phyloP scores from a whole-genome alignment of 2,329 filamentous ascomycete genomes.

The Cytospora mali region DNA sequence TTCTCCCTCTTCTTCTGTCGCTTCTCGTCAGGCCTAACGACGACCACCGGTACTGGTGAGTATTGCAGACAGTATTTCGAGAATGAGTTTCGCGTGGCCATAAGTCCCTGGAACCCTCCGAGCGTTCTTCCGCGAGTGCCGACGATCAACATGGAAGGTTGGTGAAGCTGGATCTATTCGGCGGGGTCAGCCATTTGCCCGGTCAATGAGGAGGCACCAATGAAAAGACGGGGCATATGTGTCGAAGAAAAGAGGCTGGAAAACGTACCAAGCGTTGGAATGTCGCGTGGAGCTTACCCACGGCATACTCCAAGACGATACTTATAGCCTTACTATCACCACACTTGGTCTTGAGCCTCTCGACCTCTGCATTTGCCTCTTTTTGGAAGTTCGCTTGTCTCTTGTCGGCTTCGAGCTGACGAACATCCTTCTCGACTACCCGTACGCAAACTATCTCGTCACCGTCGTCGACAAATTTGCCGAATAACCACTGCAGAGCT shows the following conservation, averaged over 20 bases:
- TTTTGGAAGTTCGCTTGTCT: constrained; percentile 62
- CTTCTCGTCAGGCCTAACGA: constrained; percentile 85
- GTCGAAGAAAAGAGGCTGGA: neutral
- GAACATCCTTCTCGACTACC: constrained; percentile 82
- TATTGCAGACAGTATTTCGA: constrained; percentile 95
- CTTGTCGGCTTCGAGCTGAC: constrained; percentile 62
- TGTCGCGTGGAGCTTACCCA: constrained; percentile 86
- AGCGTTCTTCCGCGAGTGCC: constrained; percentile 84
- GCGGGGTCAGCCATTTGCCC: constrained; percentile 3
- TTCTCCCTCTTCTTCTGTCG: constrained; percentile 89
- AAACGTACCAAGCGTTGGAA: constrained; percentile 82
- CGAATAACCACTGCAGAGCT: constrained; percentile 88
- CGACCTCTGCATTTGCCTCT: constrained; percentile 74
- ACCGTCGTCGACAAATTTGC: constrained; percentile 89
- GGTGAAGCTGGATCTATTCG: constrained; percentile 81
- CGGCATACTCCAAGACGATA: constrained; percentile 81
- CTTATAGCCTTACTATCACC: constrained; percentile 78
- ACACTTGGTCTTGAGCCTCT: constrained; percentile 79
- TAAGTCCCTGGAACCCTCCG: constrained; percentile 81
- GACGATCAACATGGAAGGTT: constrained; percentile 88
- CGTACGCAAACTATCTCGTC: constrained; percentile 91
- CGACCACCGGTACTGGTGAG: constrained; percentile 89
- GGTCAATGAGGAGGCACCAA: neutral
- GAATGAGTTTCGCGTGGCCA: constrained; percentile 78
- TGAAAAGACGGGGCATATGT: neutral